These are phyloP conservation scores for Aspergillus uvarum DNA, from an alignment of 2,329 filamentous ascomycete genomes.

Conservation along the genomic window DNA sequence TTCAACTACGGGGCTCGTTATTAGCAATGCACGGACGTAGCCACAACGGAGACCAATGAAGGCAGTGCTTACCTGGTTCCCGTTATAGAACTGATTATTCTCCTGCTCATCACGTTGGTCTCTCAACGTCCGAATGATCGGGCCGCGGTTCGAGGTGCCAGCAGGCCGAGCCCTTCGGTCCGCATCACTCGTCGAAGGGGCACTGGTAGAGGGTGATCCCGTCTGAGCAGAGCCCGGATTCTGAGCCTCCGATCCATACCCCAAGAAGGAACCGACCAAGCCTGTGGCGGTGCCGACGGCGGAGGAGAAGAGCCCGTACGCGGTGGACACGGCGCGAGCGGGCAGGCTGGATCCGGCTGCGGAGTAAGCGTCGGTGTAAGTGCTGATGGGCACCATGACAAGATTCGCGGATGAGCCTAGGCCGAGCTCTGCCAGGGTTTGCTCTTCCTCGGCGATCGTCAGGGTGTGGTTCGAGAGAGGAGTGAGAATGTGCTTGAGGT, in stretches of 20 bases:
- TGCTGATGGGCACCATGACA: constrained; percentile 71
- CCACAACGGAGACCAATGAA: not conserved
- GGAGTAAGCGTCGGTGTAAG: constrained; percentile 60
- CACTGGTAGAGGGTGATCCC: constrained; percentile 6
- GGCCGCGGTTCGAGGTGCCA: constrained; percentile 18
- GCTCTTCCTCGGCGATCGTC: constrained; percentile 70
- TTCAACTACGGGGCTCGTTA: constrained; percentile 16
- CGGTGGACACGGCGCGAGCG: constrained; percentile 42
- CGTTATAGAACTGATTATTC: constrained; percentile 80
- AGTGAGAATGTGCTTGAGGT: constrained; percentile 78
- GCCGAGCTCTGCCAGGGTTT: constrained; percentile 67
- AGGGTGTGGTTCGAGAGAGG: constrained; percentile 75
- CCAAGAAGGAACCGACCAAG: constrained; percentile 46
- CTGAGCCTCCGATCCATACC: constrained; percentile 33
- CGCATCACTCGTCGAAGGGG: constrained; percentile 8
- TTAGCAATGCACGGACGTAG: not conserved
- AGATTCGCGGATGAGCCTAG: constrained; percentile 78
- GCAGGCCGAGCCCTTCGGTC: constrained; percentile 18
- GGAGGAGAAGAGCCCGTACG: constrained; percentile 45
- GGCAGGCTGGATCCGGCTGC: constrained; percentile 39
- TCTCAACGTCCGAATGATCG: constrained; percentile 53
- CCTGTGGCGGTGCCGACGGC: constrained; percentile 44
- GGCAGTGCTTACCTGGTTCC: constrained; percentile 69
- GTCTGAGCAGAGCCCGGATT: constrained; percentile 13
- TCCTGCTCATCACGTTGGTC: constrained; percentile 56